Conservation (phyloP, 441 rosid genomes). For the Brassica balearica region DNA sequence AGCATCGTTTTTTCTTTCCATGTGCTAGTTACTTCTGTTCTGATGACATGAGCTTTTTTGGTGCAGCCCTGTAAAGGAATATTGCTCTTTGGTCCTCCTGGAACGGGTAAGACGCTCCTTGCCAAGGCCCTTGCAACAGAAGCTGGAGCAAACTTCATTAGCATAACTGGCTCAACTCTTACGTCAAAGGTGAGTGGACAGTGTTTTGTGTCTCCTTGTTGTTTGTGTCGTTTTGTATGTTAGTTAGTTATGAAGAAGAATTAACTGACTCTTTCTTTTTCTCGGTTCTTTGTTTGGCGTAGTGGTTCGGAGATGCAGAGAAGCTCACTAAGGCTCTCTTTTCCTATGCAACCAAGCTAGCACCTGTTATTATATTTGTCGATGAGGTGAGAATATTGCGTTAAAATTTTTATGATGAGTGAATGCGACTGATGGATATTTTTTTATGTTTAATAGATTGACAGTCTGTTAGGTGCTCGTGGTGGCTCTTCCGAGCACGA, state of each 20-base stretch:
- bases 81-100: slow-evolving; percentile 98
- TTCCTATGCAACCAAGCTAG: slow-evolving; percentile 90
- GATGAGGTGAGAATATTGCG: slow-evolving; percentile 74
- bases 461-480: slow-evolving; percentile 96
- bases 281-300: slow-evolving; percentile 18
- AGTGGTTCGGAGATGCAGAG: slow-evolving; percentile 99
- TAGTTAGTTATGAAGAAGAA: slow-evolving; percentile 1
- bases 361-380: slow-evolving; percentile 93
- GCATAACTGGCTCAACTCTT: slow-evolving; percentile 94
- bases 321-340: slow-evolving; percentile 96
- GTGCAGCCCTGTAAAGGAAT: slow-evolving; percentile 96
- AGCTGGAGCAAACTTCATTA: slow-evolving; percentile 96
- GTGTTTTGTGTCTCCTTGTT: slow-evolving; percentile 19
- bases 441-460: slow-evolving; percentile 56
- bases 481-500: slow-evolving; percentile 96
- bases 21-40: too few relatives aligned
- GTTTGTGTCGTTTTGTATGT: slow-evolving; percentile 18
- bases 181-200: slow-evolving; percentile 79
- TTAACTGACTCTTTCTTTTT: background rate
- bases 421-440: background rate
- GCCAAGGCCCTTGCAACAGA: slow-evolving; percentile 99
- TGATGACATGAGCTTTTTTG: slow-evolving; percentile 43
- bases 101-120: slow-evolving; percentile 97
- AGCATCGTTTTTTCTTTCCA: too few relatives aligned
- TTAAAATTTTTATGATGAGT: slow-evolving; percentile 18